Conservation (phyloP, 169 alveolate genomes). For the Plasmodium fragile region DNA sequence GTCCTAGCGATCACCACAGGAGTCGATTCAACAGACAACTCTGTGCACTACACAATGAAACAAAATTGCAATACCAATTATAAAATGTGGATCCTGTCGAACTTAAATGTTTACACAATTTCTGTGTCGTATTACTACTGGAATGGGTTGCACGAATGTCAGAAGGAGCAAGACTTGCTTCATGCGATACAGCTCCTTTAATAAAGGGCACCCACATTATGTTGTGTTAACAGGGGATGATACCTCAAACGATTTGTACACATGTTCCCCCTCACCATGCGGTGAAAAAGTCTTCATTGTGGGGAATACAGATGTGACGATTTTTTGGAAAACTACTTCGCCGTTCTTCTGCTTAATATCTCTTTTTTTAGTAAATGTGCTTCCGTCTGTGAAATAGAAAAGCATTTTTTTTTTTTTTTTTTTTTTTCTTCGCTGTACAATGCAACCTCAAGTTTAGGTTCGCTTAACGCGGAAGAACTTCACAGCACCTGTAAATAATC, state of each 20-base stretch:
- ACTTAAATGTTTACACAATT: slow-evolving; percentile 7
- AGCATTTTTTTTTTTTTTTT: slow-evolving; percentile 19
- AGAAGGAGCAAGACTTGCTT: slow-evolving; percentile 25
- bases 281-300: background rate
- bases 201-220: background rate
- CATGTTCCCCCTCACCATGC: background rate
- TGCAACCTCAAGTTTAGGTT: background rate
- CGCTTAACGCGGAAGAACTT: background rate
- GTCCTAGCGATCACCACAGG: slow-evolving; percentile 11
- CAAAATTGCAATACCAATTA: slow-evolving; percentile 54
- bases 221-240: background rate
- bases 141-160: slow-evolving; percentile 19
- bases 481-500: slow-evolving; percentile 47
- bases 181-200: background rate
- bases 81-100: slow-evolving; percentile 49
- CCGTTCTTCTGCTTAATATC: slow-evolving; percentile 9
- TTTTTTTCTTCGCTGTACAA: background rate
- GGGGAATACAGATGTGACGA: background rate
- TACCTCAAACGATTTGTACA: background rate
- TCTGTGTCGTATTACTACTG: slow-evolving; percentile 50
- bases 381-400: slow-evolving; percentile 14
- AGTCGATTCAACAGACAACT: background rate
- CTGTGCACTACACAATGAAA: slow-evolving; percentile 1
- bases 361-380: slow-evolving; percentile 54
- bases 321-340: background rate